Conservation (phyloP, 208 protist genomes). For the Crithidia expoeki region DNA sequence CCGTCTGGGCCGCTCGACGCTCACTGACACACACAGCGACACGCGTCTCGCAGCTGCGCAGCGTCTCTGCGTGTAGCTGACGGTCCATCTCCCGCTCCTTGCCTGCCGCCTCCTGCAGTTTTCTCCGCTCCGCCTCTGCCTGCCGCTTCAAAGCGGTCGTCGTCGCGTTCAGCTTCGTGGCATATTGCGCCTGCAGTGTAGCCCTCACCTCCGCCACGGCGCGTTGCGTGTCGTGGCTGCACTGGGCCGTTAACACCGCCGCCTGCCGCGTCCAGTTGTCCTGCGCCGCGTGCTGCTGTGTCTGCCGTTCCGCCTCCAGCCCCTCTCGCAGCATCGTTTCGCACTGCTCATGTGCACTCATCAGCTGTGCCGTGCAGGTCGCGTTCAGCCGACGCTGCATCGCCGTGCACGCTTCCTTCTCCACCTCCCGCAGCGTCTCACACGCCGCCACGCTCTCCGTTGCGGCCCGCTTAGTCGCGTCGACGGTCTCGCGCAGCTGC, state of each 20-base stretch:
- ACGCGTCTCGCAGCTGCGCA: constrained; percentile 13
- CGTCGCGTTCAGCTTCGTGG: background rate
- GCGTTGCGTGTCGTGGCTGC: constrained; percentile 1
- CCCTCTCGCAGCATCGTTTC: background rate
- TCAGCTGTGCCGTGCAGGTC: constrained; percentile 11
- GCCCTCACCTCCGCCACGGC: constrained; percentile 4
- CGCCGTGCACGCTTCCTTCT: constrained; percentile 3
- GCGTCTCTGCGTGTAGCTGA: constrained; percentile 4
- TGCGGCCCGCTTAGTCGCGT: background rate
- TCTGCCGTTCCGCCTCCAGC: constrained; percentile 13
- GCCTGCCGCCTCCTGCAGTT: background rate
- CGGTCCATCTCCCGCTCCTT: background rate
- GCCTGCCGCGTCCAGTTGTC: constrained; percentile 7
- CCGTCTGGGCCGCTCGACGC: background rate
- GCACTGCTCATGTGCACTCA: background rate
- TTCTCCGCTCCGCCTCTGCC: background rate
- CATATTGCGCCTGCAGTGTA: constrained; percentile 1
- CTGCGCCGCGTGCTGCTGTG: background rate
- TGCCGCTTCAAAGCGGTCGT: background rate
- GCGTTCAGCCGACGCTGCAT: constrained; percentile 10
- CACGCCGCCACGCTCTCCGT: constrained; percentile 7
- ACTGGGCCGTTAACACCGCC: constrained; percentile 14
- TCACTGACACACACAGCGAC: constrained; percentile 4
- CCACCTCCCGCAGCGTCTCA: background rate
- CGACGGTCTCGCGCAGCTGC: constrained; percentile 8